Evolutionary conservation across 140 eudicot species (phyloP).

Genomic region (Senecio squalidus): DNA sequence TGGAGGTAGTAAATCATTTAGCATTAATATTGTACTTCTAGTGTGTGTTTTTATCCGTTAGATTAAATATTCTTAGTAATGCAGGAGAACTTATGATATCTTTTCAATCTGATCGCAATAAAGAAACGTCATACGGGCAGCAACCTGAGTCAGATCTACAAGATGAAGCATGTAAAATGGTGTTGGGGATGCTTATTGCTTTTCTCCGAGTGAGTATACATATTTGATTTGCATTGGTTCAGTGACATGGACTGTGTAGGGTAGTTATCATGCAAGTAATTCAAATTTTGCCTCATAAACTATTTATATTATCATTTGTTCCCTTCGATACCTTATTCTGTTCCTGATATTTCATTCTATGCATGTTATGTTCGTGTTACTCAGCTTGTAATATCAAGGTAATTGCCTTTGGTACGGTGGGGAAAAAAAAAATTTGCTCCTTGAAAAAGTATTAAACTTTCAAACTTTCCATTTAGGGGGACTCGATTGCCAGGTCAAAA

Average conservation of each 20-base stretch:
- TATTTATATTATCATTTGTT: background rate
- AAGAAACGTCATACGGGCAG: constrained; percentile 1
- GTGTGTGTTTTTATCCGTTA: background rate
- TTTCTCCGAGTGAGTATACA: constrained; percentile 7
- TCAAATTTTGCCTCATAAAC: background rate
- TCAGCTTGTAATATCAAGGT: too few species aligned
- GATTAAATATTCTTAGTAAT: constrained; percentile 1
- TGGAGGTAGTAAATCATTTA: constrained; percentile 12
- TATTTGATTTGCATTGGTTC: constrained; percentile 4
- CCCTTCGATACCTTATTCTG: background rate
- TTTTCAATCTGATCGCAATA: constrained; percentile 1
- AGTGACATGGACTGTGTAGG: constrained; percentile 1
- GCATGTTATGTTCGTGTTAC: too few species aligned
- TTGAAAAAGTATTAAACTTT: too few species aligned
- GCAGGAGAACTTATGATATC: background rate
- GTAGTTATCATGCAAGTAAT: background rate
- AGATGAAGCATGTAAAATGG: background rate
- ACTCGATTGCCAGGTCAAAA: too few species aligned
- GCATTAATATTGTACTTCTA: background rate
- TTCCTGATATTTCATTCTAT: background rate
- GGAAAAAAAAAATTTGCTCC: too few species aligned
- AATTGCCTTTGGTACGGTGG: too few species aligned
- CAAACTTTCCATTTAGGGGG: too few species aligned
- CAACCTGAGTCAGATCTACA: background rate
- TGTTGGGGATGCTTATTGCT: background rate